Evolutionary conservation across 2,329 filamentous ascomycete genomes (phyloP), one percentile per base, ranked within the genome.

Genomic region (Saccharata proteae): DNA sequence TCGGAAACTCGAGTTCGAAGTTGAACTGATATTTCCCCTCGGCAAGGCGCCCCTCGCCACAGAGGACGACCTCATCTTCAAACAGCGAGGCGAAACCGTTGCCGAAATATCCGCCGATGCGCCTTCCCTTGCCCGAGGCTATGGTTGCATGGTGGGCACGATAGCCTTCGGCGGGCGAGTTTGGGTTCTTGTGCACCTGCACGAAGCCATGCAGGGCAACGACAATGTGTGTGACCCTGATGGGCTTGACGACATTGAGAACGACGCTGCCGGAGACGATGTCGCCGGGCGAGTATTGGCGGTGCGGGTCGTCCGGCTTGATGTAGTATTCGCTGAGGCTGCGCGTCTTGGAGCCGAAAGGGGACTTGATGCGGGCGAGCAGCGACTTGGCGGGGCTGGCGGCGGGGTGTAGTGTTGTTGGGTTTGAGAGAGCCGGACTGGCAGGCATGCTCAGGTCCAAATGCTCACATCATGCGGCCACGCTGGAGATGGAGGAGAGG

Each of bases 41-140:
- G 30, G 80, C 75, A 20, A 90, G 59, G 44, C 77, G 70, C 10
- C 82, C 81, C 45, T 86, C 80, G 14, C 80, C 81, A 48, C 80
- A 85, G 20, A 90, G 59, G 10, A 83, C 77, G 49, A 77, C 69
- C 58, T 90, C 81, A 47, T 90, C 82, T 54, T 85, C 77, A 48
- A 88, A 90, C 26, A 90, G 61, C 24, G 78, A 79, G n/a, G 77
- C 79, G 44, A 82, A 74, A 18, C 81, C 80, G 59, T 82, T 82
- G 44, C 77, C 78, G 47, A 77, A 77, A 47, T 81, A 82, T 47
- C 54, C 60, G 30, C 63, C 61, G 26, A 53, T 46, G 43, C 58
- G 63, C 38, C 56, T 68, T 24, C 69, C 69, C 40, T 65, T 62
- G 12, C 69, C 71, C 3, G 62, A 63, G 4, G 67, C 68, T 26